Conservation (phyloP, 2,329 filamentous ascomycete genomes). For the Penicillium olsonii region DNA sequence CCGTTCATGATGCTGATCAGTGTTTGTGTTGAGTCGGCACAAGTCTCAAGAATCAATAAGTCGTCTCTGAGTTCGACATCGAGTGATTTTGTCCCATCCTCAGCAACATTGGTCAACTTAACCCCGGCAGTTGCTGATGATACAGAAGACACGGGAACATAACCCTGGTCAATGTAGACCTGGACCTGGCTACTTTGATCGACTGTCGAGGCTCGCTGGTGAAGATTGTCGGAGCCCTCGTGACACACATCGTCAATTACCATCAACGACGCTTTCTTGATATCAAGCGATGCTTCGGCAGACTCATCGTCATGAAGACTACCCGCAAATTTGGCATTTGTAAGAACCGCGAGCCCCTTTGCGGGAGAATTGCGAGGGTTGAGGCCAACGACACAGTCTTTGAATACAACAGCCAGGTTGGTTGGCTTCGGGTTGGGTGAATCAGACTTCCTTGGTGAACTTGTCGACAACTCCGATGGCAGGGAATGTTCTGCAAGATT, state of each 20-base stretch:
- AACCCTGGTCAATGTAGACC: slow-evolving; percentile 65
- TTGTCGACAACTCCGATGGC: slow-evolving; percentile 7
- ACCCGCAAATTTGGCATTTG: slow-evolving; percentile 72
- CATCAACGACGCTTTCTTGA: slow-evolving; percentile 80
- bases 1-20: slow-evolving; percentile 77
- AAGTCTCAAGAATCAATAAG: slow-evolving; percentile 87
- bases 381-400: slow-evolving; percentile 79
- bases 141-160: slow-evolving; percentile 82
- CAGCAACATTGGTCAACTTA: slow-evolving; percentile 58
- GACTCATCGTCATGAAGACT: slow-evolving; percentile 66
- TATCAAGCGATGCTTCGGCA: slow-evolving; percentile 64
- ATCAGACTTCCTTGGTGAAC: slow-evolving; percentile 18
- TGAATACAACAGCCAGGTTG: slow-evolving; percentile 62
- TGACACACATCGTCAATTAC: slow-evolving; percentile 72
- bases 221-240: slow-evolving; percentile 38
- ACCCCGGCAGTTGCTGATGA: slow-evolving; percentile 74
- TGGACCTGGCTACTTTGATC: slow-evolving; percentile 49
- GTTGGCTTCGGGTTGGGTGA: slow-evolving; percentile 52
- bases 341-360: slow-evolving; percentile 76
- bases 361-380: slow-evolving; percentile 76
- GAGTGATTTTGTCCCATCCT: slow-evolving; percentile 65
- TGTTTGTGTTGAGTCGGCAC: slow-evolving; percentile 95
- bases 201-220: slow-evolving; percentile 26
- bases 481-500: slow-evolving; percentile 62
- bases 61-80: slow-evolving; percentile 83